Conservation (phyloP, 768 basidiomycete genomes). For the Rubroboletus satanas region DNA sequence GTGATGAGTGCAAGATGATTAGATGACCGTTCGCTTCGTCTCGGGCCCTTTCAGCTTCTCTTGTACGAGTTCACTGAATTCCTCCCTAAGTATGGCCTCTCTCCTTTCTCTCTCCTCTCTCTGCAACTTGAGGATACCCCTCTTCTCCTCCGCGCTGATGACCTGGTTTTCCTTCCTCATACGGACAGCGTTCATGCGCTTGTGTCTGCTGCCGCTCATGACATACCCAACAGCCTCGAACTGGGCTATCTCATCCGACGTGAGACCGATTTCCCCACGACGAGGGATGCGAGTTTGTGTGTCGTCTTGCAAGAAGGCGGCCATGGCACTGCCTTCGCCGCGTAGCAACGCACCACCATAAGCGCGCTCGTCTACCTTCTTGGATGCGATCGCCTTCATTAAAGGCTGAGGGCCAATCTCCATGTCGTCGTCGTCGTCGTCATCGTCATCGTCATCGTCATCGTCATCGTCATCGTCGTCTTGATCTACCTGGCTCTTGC, state of each 20-base stretch:
- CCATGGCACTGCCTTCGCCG: slow-evolving; percentile 98
- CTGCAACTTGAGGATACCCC: slow-evolving; percentile 92
- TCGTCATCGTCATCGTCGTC: slow-evolving; percentile 15
- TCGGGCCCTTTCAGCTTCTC: slow-evolving; percentile 63
- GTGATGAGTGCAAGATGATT: not conserved
- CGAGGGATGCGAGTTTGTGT: slow-evolving; percentile 88
- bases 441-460: slow-evolving; percentile 34
- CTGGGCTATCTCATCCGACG: slow-evolving; percentile 79
- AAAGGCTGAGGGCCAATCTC: slow-evolving; percentile 82
- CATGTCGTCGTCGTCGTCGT: slow-evolving; percentile 48
- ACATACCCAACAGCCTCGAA: slow-evolving; percentile 93
- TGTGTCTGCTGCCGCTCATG: slow-evolving; percentile 93
- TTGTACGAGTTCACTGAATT: slow-evolving; percentile 79
- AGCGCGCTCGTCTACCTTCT: slow-evolving; percentile 72
- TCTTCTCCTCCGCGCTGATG: slow-evolving; percentile 97
- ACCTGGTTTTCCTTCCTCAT: slow-evolving; percentile 99
- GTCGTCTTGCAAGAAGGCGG: slow-evolving; percentile 87
- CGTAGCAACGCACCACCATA: slow-evolving; percentile 88
- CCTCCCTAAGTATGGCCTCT: slow-evolving; percentile 84
- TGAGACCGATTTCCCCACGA: slow-evolving; percentile 96
- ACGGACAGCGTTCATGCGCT: slow-evolving; percentile 97
- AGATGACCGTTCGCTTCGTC: slow-evolving; percentile 19
- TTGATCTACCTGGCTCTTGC: slow-evolving; percentile 22
- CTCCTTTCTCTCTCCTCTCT: slow-evolving; percentile 90
- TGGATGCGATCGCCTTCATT: slow-evolving; percentile 38